Base-by-base conservation (phyloP, 192 early-diverging fungal species). In the Podila epicladia region DNA sequence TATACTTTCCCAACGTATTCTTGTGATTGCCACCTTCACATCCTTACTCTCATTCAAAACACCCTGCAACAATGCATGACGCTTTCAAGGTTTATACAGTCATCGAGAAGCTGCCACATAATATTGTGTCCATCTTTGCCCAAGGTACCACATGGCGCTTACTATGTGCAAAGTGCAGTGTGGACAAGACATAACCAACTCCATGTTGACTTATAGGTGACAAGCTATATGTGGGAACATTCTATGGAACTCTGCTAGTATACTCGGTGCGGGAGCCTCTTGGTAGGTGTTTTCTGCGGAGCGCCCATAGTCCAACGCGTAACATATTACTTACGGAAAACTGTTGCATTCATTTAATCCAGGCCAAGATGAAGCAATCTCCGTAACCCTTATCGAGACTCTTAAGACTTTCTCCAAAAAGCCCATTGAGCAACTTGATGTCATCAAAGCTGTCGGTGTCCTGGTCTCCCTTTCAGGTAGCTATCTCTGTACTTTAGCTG, bases 71-170 rank as follows among this genome's bases (percentile, higher is more conserved):
- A 74, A 94, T 94, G 93, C 91, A 92, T 84, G 88, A 93, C 85
- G 93, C 93, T 58, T 94, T 94, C 73, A 88, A 92, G 74, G 87
- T 93, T 62, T 90, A 89, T 33, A 89, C 92, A 59, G 90, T 92
- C 66, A 84, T 94, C 41, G 91, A 92, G 68, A 92, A 93, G 77
- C 82, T 94, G 48, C 87, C 85, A 3, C 87, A 87, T 67, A 89
- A 88, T 74, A 90, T 94, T 62, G 93, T 93, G 72, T 89, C 92
- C 41, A 92, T 92, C 19, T 89, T 88, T 78, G 92, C 88, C 22
- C 78, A 85, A 83, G 89, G 89, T 89, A 83, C 66, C 0, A 33
- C 55, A 51, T 26, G n/a, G 17, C 35, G 8, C 22, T 24, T 51
- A 6, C 7, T 49, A 1, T 9, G 24, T n/a, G 1, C 3, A 26